Conservation (phyloP, 768 basidiomycete genomes). For the Sporobolomyces phaffii region DNA sequence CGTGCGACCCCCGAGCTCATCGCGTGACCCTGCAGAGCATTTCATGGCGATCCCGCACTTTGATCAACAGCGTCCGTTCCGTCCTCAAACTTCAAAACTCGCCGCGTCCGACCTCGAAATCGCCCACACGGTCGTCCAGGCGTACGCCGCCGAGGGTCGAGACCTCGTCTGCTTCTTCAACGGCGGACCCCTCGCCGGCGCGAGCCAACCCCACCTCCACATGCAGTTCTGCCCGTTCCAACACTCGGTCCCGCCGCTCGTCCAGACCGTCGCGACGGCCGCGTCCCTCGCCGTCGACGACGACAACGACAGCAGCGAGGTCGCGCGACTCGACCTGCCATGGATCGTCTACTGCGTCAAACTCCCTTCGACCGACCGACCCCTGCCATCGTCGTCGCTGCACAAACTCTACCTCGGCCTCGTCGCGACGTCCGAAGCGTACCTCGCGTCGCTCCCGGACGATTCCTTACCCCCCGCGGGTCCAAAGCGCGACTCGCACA, state of each 20-base stretch:
- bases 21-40: not conserved
- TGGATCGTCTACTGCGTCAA: slow-evolving; percentile 17
- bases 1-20: not conserved
- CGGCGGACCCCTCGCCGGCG: slow-evolving; percentile 30
- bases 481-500: slow-evolving; percentile 15
- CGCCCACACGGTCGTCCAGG: slow-evolving; percentile 13
- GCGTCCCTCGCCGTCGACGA: not conserved
- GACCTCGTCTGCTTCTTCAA: slow-evolving; percentile 27
- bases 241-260: not conserved
- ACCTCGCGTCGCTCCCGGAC: not conserved
- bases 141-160: not conserved
- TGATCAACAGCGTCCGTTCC: not conserved
- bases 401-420: not conserved
- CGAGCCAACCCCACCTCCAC: slow-evolving; percentile 27
- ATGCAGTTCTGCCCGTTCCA: slow-evolving; percentile 32
- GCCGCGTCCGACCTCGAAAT: not conserved
- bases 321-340: slow-evolving; percentile 2
- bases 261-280: slow-evolving; percentile 15
- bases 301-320: not conserved
- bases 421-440: not conserved
- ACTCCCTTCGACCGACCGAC: not conserved
- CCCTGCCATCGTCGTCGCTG: not conserved
- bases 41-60: slow-evolving; percentile 22
- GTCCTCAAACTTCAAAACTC: slow-evolving; percentile 22
- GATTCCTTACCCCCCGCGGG: not conserved